Evolutionary conservation across 2,329 filamentous ascomycete genomes (phyloP), one percentile per base, ranked within the genome.

Genomic region (Aureobasidium uvarum): DNA sequence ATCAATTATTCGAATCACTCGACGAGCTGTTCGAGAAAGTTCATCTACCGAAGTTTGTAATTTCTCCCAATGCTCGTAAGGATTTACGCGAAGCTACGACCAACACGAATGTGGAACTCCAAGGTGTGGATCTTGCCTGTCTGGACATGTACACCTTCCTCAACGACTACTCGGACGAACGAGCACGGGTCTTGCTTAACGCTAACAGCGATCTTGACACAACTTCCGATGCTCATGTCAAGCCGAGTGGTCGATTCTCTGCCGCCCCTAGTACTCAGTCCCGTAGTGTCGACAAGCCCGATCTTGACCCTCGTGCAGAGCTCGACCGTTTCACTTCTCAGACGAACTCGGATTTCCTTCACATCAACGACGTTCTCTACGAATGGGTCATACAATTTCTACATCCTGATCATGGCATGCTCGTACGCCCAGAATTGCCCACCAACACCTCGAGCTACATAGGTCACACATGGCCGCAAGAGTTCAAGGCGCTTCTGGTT

Each of bases 401-500:
- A 5, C 77, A 77, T 62, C 81, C 81, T 2, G 72, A 75, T 3
- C 74, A 69, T 11, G 68, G 68, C 6, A 14, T 67, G 6, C 13
- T 67, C 67, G 58, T 68, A 20, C 43, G 45, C 25, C 58, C 58
- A 28, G 58, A n/a, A 5, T 8, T 62, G 20, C 6, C 20, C 6
- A 20, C 54, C 20, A 65, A 71, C 58, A 70, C 76, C 28, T 83
- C 83, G 1, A 80, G 79, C 64, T 88, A 88, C 69, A 74, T 78
- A 28, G 74, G 75, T n/a, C 81, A 81, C 64, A 74, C 77, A 50
- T 88, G 86, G 86, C 75, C 83, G 0, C 79, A 83, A 39, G 73
- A 76, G 14, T 77, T 88, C 25, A 87, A 87, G 71, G 78, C 83
- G 13, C 80, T 80, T 8, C 74, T 86, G 1, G 78, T 84, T 3